Evolutionary conservation across 768 basidiomycete species (phyloP).

Genomic region (Mycena vitilis): DNA sequence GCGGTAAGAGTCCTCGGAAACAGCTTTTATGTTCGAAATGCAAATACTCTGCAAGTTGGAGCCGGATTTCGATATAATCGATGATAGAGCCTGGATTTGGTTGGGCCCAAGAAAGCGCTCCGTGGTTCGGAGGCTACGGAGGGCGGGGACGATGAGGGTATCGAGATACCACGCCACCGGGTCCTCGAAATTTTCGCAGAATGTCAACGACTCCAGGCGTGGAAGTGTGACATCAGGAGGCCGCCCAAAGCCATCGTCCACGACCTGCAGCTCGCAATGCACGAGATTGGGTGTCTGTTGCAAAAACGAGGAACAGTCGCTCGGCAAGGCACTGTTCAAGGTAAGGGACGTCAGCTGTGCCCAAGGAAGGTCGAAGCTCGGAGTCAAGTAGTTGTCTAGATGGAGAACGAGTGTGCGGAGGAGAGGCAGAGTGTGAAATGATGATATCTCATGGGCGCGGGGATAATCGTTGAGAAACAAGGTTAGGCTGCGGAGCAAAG

Average conservation of each 20-base stretch:
- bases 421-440: neutral
- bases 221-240: too few species aligned
- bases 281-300: neutral
- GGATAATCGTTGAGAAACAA: neutral
- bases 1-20: neutral
- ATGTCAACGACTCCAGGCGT: too few species aligned
- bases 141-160: too few species aligned
- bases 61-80: too few species aligned
- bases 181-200: too few species aligned
- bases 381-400: too few species aligned
- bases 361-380: neutral
- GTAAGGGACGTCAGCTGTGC: neutral
- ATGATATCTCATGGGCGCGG: neutral
- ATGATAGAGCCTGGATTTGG: too few species aligned
- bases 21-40: neutral
- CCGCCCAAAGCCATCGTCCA: too few species aligned
- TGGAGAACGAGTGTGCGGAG: neutral
- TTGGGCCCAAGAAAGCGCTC: too few species aligned
- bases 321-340: neutral
- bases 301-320: neutral
- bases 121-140: too few species aligned
- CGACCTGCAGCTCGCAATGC: neutral
- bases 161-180: too few species aligned
- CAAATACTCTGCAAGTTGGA: neutral
- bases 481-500: neutral